Conservation (phyloP, 176 grass and related monocot genomes). For the Thalia dealbata region DNA sequence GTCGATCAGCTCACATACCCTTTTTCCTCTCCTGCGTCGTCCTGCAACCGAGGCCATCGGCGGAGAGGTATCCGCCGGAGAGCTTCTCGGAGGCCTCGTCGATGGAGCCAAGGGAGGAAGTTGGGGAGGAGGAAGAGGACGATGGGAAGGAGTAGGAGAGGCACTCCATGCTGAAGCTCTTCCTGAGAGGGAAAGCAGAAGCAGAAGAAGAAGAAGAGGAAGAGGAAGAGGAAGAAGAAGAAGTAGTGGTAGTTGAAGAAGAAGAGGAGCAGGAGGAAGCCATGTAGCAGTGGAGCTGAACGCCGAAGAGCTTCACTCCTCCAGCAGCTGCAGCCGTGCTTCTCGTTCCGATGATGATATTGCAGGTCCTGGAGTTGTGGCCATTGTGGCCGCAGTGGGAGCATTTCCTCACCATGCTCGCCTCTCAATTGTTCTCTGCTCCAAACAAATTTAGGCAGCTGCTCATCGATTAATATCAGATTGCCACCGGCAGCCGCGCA, state of each 20-base stretch:
- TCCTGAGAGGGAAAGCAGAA: constrained; percentile 36
- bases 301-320: constrained; percentile 63
- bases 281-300: constrained; percentile 50
- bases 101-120: constrained; percentile 61
- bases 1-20: constrained; percentile 41
- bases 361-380: constrained; percentile 94
- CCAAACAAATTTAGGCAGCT: no score
- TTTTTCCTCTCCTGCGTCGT: constrained; percentile 76
- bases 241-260: no score
- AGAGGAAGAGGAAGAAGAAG: no score
- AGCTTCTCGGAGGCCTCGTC: constrained; percentile 57
- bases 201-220: no score
- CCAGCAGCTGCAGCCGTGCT: constrained; percentile 5
- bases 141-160: constrained; percentile 23
- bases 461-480: no score
- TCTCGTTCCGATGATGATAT: constrained; percentile 8
- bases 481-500: no score
- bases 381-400: constrained; percentile 81
- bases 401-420: constrained; percentile 75
- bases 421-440: no score
- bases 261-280: no score
- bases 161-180: constrained; percentile 76
- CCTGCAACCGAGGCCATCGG: constrained; percentile 36
- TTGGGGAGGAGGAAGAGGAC: constrained; percentile 43
- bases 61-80: constrained; percentile 57